These are phyloP conservation scores for Fagopyrum homotropicum DNA, from an alignment of 148 eudicot genomes.

Conservation along the genomic window DNA sequence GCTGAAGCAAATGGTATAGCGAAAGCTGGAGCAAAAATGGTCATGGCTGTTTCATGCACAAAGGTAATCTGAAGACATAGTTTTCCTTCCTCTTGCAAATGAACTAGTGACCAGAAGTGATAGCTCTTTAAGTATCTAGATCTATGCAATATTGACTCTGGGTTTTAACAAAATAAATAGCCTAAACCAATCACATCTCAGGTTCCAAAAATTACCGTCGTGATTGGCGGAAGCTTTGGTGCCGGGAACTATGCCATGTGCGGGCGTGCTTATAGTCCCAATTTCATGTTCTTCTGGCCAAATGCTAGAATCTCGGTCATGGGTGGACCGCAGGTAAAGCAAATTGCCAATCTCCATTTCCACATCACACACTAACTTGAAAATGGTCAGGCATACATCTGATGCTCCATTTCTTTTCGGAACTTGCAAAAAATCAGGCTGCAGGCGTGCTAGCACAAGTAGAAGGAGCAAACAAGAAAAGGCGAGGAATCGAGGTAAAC, in stretches of 20 bases:
- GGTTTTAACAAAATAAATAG: not conserved
- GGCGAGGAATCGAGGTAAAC: slow-evolving; percentile 65
- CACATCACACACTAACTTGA: not conserved
- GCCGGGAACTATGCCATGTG: slow-evolving; percentile 99
- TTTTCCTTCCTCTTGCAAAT: not conserved
- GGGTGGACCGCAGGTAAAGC: slow-evolving; percentile 92
- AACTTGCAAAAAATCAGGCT: slow-evolving; percentile 42
- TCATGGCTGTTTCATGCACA: slow-evolving; percentile 99
- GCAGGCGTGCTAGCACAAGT: slow-evolving; percentile 96
- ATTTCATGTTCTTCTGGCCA: slow-evolving; percentile 98
- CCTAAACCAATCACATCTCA: slow-evolving; percentile 22
- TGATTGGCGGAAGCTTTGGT: slow-evolving; percentile 98
- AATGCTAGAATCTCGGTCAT: slow-evolving; percentile 93
- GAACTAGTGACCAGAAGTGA: not conserved
- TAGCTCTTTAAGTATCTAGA: not conserved
- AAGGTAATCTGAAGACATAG: slow-evolving; percentile 40
- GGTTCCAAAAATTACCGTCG: slow-evolving; percentile 94
- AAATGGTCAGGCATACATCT: not conserved
- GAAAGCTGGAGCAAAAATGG: slow-evolving; percentile 99
- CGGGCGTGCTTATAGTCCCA: slow-evolving; percentile 96
- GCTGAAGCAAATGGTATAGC: slow-evolving; percentile 97
- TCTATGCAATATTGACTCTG: not conserved
- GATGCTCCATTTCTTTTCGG: not conserved
- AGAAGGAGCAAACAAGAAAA: slow-evolving; percentile 69
- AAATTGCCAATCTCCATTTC: not conserved